Conservation (phyloP, 768 basidiomycete species). For the Mycena olivaceomarginata region DNA sequence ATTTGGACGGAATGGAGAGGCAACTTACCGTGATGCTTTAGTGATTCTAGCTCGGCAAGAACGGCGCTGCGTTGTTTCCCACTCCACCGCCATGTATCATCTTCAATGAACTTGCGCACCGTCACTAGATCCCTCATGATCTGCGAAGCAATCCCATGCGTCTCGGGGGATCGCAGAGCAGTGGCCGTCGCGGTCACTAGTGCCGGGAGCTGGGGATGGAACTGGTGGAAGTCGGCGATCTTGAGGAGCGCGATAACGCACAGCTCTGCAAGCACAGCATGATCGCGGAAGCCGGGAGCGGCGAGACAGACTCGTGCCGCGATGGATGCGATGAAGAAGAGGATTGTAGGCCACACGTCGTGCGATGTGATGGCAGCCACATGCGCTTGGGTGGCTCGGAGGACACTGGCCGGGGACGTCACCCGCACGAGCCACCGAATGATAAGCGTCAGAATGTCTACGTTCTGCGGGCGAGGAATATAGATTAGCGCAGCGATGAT, state of each 20-base stretch:
- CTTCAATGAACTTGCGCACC: slow-evolving; percentile 28
- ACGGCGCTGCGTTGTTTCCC: slow-evolving; percentile 33
- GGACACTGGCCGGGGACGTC: slow-evolving; percentile 32
- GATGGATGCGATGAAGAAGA: slow-evolving; percentile 39
- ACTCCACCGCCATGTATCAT: slow-evolving; percentile 42
- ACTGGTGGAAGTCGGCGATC: slow-evolving; percentile 38
- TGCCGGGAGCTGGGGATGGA: slow-evolving; percentile 34
- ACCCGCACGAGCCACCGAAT: slow-evolving; percentile 39
- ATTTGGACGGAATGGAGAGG: not conserved
- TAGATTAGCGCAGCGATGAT: slow-evolving; percentile 29
- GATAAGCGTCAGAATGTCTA: slow-evolving; percentile 14
- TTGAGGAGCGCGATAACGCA: slow-evolving; percentile 31
- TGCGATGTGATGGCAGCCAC: slow-evolving; percentile 5
- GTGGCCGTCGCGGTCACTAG: slow-evolving; percentile 16
- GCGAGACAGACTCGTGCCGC: slow-evolving; percentile 21
- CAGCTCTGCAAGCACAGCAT: slow-evolving; percentile 23
- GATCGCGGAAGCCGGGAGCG: not conserved
- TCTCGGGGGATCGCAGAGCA: not conserved
- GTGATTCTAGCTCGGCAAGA: slow-evolving; percentile 4
- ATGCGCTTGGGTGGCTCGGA: slow-evolving; percentile 23
- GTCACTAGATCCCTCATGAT: not conserved
- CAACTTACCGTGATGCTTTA: slow-evolving; percentile 10
- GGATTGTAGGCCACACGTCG: slow-evolving; percentile 37
- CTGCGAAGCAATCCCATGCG: not conserved
- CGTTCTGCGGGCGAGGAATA: slow-evolving; percentile 24